Conservation (phyloP, 805 yeast genomes). For the Candida incommunis region DNA sequence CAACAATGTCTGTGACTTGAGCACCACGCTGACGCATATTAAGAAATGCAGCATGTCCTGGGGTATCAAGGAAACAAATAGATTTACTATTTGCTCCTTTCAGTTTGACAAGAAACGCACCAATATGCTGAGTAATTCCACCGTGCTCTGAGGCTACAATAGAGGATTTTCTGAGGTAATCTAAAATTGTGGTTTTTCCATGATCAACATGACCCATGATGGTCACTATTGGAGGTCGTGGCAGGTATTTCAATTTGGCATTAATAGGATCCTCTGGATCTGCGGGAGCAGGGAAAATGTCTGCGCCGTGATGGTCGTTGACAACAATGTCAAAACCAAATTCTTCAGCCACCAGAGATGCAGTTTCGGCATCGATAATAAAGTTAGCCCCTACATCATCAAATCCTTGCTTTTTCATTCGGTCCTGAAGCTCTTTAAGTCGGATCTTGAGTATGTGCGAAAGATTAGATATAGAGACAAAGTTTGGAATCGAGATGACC, state of each 20-base stretch:
- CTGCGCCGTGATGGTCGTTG: slow-evolving; percentile 45
- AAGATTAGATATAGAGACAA: slow-evolving; percentile 63
- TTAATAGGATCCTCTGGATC: slow-evolving; percentile 30
- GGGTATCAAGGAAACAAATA: slow-evolving; percentile 89
- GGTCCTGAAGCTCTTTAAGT: slow-evolving; percentile 41
- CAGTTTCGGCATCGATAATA: slow-evolving; percentile 76
- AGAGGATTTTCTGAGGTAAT: slow-evolving; percentile 69
- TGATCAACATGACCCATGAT: slow-evolving; percentile 99
- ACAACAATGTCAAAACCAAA: slow-evolving; percentile 50
- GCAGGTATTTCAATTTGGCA: slow-evolving; percentile 25
- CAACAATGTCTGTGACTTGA: slow-evolving; percentile 77
- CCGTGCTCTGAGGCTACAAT: slow-evolving; percentile 81
- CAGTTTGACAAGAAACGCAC: slow-evolving; percentile 84
- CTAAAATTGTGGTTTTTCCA: slow-evolving; percentile 91
- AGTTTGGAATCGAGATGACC: slow-evolving; percentile 41
- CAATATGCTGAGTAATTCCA: slow-evolving; percentile 96
- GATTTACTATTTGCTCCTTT: slow-evolving; percentile 57
- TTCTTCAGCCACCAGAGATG: slow-evolving; percentile 78
- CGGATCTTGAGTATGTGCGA: slow-evolving; percentile 59
- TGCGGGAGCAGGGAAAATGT: slow-evolving; percentile 38
- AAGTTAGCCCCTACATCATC: slow-evolving; percentile 53
- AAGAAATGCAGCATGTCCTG: slow-evolving; percentile 94
- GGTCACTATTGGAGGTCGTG: slow-evolving; percentile 88
- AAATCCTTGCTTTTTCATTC: slow-evolving; percentile 58
- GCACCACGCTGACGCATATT: slow-evolving; percentile 98